Conservation (phyloP, 345 rosid genomes). For the Viola odorata region DNA sequence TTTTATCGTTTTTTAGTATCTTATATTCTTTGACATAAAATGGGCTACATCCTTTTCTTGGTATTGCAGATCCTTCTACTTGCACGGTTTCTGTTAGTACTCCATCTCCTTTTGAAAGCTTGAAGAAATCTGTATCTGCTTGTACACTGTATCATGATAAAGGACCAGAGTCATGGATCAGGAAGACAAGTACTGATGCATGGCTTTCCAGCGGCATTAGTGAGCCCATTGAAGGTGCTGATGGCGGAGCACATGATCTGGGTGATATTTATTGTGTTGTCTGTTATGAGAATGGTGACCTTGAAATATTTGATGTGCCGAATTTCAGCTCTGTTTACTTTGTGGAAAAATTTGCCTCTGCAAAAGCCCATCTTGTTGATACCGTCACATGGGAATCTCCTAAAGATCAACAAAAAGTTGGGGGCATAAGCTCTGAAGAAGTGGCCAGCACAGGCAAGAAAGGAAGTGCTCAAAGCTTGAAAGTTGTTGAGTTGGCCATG, state of each 20-base stretch:
- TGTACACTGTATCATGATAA: constrained; percentile 91
- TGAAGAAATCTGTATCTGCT: constrained; percentile 58
- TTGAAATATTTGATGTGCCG: constrained; percentile 94
- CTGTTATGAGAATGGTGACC: constrained; percentile 76
- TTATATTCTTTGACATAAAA: too few species aligned
- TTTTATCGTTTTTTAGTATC: too few species aligned
- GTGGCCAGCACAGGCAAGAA: constrained; percentile 52
- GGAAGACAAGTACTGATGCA: constrained; percentile 93
- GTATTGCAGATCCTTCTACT: constrained; percentile 71
- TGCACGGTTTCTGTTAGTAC: constrained; percentile 70
- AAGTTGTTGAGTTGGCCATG: constrained; percentile 86
- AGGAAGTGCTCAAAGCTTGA: constrained; percentile 51
- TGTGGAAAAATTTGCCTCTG: constrained; percentile 77
- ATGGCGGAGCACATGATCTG: constrained; percentile 79
- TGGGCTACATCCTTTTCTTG: constrained; percentile 20
- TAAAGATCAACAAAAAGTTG: constrained; percentile 35
- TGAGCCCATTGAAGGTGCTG: constrained; percentile 79
- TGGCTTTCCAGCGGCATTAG: constrained; percentile 92
- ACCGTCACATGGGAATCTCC: constrained; percentile 39
- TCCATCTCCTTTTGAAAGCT: constrained; percentile 62
- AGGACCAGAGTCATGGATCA: constrained; percentile 94
- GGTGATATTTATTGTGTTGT: constrained; percentile 89
- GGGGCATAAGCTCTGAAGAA: constrained; percentile 41
- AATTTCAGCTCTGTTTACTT: constrained; percentile 74
- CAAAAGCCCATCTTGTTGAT: constrained; percentile 71